Evolutionary conservation across 176 grass and related monocot species (phyloP), one percentile per base, ranked within the genome.

Genomic region (Ensete ventricosum): DNA sequence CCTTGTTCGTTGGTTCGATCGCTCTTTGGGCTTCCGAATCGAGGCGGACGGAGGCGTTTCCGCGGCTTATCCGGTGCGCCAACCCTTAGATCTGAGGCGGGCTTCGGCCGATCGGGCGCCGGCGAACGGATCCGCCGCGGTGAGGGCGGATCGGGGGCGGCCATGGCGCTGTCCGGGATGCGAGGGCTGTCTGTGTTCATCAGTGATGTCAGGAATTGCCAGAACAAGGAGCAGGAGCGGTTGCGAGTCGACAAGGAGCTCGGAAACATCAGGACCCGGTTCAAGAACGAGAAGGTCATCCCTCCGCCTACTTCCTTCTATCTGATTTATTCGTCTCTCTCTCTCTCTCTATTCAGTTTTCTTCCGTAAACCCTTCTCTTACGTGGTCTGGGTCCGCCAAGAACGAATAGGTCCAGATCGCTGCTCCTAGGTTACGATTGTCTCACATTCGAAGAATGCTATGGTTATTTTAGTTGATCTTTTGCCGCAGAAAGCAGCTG

Each of bases 221-320:
- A 99, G 82, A 99, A 99, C 88, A 99, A 99, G 84, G 95, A 99
- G 90, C 95, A 99, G 95, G 95, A 99, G 82, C 84, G 91, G 78
- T 82, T 99, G 60, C 81, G 95, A 69, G 95, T 99, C 63, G 95
- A 99, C 87, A 99, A 99, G 90, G 95, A 99, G 90, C 95, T 99
- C 70, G 95, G 95, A 52, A 92, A 99, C 74, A 94, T 99, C 73
- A 80, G 95, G 64, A 94, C 88, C 22, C 83, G 88, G 19, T 99
- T 99, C 90, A 99, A 99, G 77, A 89, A 99, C 66, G 91, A 99
- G 67, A 94, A 94, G 95, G 95, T 94, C 67, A 4, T 24, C 26
- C n/a, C 65, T 9, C 27, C 29, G 17, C 13, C 52, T 50, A 23
- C 20, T 71, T 78, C 62, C 20, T 20, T 34, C 11, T 4, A 67